Evolutionary conservation across 2,329 filamentous ascomycete genomes (phyloP).

Genomic region (Diaporthe ampelina): DNA sequence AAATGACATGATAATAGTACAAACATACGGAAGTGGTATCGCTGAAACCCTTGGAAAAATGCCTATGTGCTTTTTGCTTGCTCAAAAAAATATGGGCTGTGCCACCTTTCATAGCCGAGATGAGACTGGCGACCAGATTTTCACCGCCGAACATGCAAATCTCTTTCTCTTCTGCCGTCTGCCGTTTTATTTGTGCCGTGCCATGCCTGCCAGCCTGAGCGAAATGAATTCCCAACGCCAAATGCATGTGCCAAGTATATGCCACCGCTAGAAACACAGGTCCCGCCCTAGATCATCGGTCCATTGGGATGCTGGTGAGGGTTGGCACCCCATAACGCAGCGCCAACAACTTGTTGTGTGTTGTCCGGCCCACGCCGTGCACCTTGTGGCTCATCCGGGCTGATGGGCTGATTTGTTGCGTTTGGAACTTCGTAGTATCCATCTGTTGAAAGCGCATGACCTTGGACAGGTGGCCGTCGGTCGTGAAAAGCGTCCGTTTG

Average conservation of each 20-base stretch:
- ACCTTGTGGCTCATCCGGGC: conserved; percentile 35
- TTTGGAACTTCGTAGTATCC: conserved; percentile 32
- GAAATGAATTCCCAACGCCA: conserved; percentile 31
- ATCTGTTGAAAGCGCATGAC: conserved; percentile 21
- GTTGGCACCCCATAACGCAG: conserved; percentile 51
- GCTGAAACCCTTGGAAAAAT: conserved; percentile 22
- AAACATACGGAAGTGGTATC: conserved; percentile 27
- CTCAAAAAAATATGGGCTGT: neutral
- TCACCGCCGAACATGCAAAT: conserved; percentile 19
- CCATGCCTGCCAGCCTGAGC: conserved; percentile 23
- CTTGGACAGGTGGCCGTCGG: conserved; percentile 16
- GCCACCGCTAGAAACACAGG: conserved; percentile 5
- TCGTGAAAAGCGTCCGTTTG: conserved; percentile 27
- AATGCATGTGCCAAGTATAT: conserved; percentile 9
- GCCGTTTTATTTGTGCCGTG: conserved; percentile 13
- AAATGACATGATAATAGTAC: conserved; percentile 15
- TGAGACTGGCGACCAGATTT: neutral
- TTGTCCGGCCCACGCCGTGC: conserved; percentile 46
- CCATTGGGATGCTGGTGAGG: conserved; percentile 38
- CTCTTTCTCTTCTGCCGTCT: conserved; percentile 5
- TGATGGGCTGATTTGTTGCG: conserved; percentile 19
- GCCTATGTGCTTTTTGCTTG: conserved; percentile 10
- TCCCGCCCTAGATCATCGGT: conserved; percentile 35
- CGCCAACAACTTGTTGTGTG: conserved; percentile 50
- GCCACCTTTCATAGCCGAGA: neutral